Base-by-base conservation (phyloP, 2,329 filamentous ascomycete species). In the Celoporthe dispersa region DNA sequence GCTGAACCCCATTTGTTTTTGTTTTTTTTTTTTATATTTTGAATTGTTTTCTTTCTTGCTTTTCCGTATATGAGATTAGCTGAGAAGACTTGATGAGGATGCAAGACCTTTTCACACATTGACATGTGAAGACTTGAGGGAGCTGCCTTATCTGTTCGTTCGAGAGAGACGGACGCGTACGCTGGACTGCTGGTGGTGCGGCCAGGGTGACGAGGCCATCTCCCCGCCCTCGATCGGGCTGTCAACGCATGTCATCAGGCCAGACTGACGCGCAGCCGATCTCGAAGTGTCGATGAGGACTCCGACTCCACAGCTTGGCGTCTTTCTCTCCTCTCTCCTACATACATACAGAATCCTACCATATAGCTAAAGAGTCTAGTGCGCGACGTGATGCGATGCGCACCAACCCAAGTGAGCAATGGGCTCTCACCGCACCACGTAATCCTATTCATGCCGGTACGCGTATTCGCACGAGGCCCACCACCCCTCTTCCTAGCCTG, bases 401-500 rank as follows among this genome's bases (percentile, higher is more conserved):
- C 37, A 44, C 25, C 65, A 33, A 59, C 37, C 57, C 8, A 57
- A 31, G 28, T 51, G 55, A 41, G 48, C 31, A 33, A 33, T 59
- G 55, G 64, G 25, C 35, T 53, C 66, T 62, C 66, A 67, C 65
- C 65, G 57, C 65, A 65, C 55, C 22, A 37, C 66, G 66, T 67
- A 55, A 67, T 53, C 66, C 9, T 3, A 51, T 48, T 55, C 66
- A 51, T 62, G 35, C 28, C 37, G 31, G 53, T 60, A 63, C 66
- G 66, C 66, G 66, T 67, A 39, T 53, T 28, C 33, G 14, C 65
- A n/a, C 16, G 19, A 19, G 33, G 41, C n/a, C 64, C 33, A 25
- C 51, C 14, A 25, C 11, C 33, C 28, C 12, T 39, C 31, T 25
- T 48, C 44, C n/a, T 48, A 22, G 31, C 25, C 31, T 25, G 28